Conservation (phyloP, 345 rosid species). For the Hirschfeldia incana region DNA sequence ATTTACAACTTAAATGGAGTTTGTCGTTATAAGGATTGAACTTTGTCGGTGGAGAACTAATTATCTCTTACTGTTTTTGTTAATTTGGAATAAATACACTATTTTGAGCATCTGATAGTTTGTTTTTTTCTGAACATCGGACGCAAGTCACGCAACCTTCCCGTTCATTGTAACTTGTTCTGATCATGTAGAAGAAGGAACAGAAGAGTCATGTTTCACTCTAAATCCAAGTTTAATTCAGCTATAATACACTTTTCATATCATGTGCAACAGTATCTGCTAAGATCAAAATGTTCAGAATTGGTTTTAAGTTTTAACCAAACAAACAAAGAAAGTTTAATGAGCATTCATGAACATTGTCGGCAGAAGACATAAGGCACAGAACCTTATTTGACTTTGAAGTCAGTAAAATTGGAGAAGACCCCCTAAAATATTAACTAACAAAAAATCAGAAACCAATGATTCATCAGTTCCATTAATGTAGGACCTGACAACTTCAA, state of each 20-base stretch:
- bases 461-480: neutral
- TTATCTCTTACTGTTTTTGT: constrained; percentile 7
- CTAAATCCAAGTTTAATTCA: neutral
- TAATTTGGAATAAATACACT: constrained; percentile 12
- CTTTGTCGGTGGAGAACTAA: constrained; percentile 27
- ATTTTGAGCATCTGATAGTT: constrained; percentile 14
- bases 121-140: neutral
- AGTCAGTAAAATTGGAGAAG: constrained; percentile 13
- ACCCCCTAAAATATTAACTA: constrained; percentile 16
- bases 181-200: neutral
- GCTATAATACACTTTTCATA: neutral
- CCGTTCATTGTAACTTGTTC: constrained; percentile 26
- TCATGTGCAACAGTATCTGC: neutral
- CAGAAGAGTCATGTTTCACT: constrained; percentile 22
- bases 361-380: constrained; percentile 36
- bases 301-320: constrained; percentile 32
- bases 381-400: constrained; percentile 29
- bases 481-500: neutral
- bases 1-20: neutral
- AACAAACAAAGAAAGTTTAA: constrained; percentile 22
- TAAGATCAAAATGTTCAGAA: constrained; percentile 8
- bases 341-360: constrained; percentile 25
- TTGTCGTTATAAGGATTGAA: neutral
- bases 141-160: constrained; percentile 19
- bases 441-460: neutral